Conservation (phyloP, 345 rosid species). For the Lepidium didymum region DNA sequence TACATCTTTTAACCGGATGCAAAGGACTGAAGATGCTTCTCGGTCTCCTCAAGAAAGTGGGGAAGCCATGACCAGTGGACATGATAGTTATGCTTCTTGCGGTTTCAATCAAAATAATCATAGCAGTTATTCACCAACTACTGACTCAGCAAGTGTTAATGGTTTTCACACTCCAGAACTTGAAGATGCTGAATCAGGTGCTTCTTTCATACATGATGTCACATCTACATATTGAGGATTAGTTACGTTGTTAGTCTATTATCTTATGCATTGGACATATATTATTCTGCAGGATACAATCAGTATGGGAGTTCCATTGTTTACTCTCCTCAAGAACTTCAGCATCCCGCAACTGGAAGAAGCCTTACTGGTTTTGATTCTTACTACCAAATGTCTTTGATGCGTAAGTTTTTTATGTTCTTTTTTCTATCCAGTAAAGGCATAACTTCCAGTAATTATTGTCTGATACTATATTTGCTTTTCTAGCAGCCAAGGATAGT, state of each 20-base stretch:
- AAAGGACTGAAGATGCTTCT: slow-evolving; percentile 40
- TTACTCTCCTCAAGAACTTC: slow-evolving; percentile 43
- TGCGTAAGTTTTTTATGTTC: slow-evolving; percentile 37
- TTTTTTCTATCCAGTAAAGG: neutral
- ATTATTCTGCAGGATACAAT: slow-evolving; percentile 48
- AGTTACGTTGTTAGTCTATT: slow-evolving; percentile 4
- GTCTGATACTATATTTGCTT: slow-evolving; percentile 8
- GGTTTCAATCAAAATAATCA: slow-evolving; percentile 37
- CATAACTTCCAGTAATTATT: slow-evolving; percentile 1
- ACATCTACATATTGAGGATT: neutral
- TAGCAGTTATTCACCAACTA: slow-evolving; percentile 46
- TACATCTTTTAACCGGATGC: slow-evolving; percentile 43
- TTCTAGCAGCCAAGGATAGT: slow-evolving; percentile 36
- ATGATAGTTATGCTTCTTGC: slow-evolving; percentile 51
- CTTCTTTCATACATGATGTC: neutral
- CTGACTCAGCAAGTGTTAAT: slow-evolving; percentile 55
- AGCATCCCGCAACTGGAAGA: slow-evolving; percentile 36
- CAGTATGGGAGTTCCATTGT: slow-evolving; percentile 50
- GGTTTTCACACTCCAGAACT: slow-evolving; percentile 60
- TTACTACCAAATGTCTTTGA: slow-evolving; percentile 36
- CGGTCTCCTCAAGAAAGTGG: slow-evolving; percentile 43
- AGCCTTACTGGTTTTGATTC: slow-evolving; percentile 37
- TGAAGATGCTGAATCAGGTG: slow-evolving; percentile 92
- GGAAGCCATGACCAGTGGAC: slow-evolving; percentile 36
- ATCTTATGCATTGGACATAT: slow-evolving; percentile 17